Evolutionary conservation across 2,329 filamentous ascomycete species (phyloP).

Genomic region (Apiospora saccharicola): DNA sequence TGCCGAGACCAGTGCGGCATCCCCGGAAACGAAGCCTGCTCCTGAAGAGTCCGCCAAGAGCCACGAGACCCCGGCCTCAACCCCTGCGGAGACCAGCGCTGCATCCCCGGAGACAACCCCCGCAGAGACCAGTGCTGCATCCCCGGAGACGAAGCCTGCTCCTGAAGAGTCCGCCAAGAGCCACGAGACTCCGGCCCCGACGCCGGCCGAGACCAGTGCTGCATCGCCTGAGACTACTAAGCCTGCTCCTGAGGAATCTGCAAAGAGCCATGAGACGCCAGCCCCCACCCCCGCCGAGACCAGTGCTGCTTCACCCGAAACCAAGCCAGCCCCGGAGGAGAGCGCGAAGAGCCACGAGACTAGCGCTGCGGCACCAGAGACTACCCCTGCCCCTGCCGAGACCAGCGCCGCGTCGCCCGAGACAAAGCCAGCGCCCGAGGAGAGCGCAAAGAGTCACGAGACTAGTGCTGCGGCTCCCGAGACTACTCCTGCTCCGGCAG

Average conservation of each 20-base stretch:
- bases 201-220: not conserved
- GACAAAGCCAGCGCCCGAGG: not conserved
- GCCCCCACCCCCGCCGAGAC: not conserved
- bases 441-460: not conserved
- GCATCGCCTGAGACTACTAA: not conserved
- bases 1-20: not conserved
- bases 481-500: not conserved
- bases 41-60: not conserved
- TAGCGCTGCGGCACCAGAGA: not conserved
- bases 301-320: not conserved
- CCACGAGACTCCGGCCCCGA: not conserved
- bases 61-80: no score
- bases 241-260: not conserved
- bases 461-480: not conserved
- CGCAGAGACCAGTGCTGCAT: not conserved
- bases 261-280: not conserved
- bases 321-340: no score
- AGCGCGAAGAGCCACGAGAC: not conserved
- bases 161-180: no score
- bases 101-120: not conserved
- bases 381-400: not conserved
- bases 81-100: no score
- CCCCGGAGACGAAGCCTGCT: not conserved
- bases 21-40: not conserved
- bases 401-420: not conserved